A percentile compares a stretch with the other conserved stretches of the same genome.
phyloP scores from a whole-genome alignment of 1,139 yeast genomes.

The Ogataea hybrid region DNA sequence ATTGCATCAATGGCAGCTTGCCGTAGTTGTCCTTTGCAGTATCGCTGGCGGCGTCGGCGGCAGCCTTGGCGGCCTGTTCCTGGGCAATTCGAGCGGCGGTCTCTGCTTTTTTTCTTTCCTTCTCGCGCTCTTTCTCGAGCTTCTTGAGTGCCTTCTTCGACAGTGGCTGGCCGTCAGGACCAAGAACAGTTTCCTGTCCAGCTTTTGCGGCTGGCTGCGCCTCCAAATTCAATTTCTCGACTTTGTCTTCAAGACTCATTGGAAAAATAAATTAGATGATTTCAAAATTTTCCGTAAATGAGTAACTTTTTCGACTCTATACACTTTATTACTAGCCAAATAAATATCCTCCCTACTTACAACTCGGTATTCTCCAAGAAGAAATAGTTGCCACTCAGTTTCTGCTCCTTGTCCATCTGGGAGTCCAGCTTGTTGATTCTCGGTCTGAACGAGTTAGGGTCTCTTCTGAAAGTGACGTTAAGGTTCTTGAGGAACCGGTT shows the following conservation, averaged over 20 bases:
- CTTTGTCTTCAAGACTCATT: constrained; percentile 23
- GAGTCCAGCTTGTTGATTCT: constrained; percentile 97
- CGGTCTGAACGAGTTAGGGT: constrained; percentile 96
- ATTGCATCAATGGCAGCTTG: constrained; percentile 81
- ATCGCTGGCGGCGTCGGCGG: constrained; percentile 76
- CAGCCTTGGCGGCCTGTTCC: constrained; percentile 81
- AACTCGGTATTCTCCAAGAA: constrained; percentile 72
- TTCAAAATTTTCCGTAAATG: constrained; percentile 1
- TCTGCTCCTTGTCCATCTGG: constrained; percentile 98
- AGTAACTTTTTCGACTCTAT: not conserved
- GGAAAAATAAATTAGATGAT: constrained; percentile 1
- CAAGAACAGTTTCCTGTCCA: constrained; percentile 28
- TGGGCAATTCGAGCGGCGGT: constrained; percentile 85
- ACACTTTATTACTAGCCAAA: constrained; percentile 3
- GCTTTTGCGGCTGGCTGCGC: constrained; percentile 11
- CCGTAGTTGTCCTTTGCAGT: constrained; percentile 90
- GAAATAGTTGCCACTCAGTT: constrained; percentile 87
- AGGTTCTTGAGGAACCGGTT: constrained; percentile 94
- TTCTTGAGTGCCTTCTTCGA: constrained; percentile 95
- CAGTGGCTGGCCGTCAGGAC: constrained; percentile 83
- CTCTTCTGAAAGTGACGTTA: constrained; percentile 98
- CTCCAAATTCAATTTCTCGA: constrained; percentile 24
- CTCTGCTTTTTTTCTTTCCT: constrained; percentile 90
- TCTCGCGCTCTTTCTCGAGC: constrained; percentile 89
- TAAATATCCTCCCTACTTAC: constrained; percentile 20